Evolutionary conservation across 2,329 filamentous ascomycete genomes (phyloP), one percentile per base, ranked within the genome.

Genomic region (Aspergillus felis): DNA sequence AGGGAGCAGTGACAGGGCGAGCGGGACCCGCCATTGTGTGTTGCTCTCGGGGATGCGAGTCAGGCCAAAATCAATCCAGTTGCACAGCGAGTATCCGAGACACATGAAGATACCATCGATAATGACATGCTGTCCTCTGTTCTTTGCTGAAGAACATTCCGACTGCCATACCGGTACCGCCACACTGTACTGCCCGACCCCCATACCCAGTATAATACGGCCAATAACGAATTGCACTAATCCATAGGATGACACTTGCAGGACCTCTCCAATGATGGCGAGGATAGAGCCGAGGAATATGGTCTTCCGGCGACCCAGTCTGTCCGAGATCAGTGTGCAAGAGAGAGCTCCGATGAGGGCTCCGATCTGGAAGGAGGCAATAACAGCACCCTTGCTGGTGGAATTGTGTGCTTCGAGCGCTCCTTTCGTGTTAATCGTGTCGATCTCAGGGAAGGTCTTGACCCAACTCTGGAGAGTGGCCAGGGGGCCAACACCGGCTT

Each of bases 1-100:
- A 51, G 83, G 79, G 12, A 82, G 53, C 57, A 83, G 80, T 61
- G 84, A 82, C 60, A 85, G 79, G 4, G 78, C 80, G 48, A 84
- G 78, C 0, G 82, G 82, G 53, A 82, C 78, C 22, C 82, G 75
- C 82, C 82, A 84, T 14, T 77, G 70, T 8, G 76, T 66, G 1
- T 68, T 71, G 7, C 71, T 70, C 25, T 76, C 74, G 2, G 80
- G 66, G 61, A 80, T 79, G 14, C 56, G 59, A 4, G 75, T 81
- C 59, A 82, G 79, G 1, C 77, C 77, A 44, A 80, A 75, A 61
- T 81, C 77, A 57, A 80, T 69, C 79, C 79, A 79, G 66, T 80
- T 66, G 51, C 61, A 62, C 14, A 67, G 60, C 1, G 57, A 51
- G 44, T 62, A 66, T 2, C 65, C 65, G 17, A 65, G 75, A 38